These are phyloP conservation scores for Moniliophthora roreri DNA, from an alignment of 1,284 basidiomycete genomes.

Conservation along the genomic window DNA sequence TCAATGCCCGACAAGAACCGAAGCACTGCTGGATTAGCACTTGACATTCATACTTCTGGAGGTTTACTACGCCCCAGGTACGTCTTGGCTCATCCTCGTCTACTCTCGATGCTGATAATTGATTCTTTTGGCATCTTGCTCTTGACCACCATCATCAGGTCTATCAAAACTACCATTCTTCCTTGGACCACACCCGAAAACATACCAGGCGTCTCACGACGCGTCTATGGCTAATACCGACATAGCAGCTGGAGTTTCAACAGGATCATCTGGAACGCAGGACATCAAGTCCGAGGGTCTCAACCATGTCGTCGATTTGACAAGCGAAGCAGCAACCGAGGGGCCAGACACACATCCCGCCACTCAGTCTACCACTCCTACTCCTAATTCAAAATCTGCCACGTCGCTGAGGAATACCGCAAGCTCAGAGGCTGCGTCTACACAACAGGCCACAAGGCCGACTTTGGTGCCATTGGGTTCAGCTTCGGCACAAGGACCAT, in stretches of 20 bases:
- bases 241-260: conserved; percentile 39
- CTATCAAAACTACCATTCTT: neutral
- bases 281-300: conserved; percentile 29
- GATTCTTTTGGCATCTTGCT: neutral
- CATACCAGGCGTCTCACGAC: conserved; percentile 60
- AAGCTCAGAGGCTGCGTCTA: conserved; percentile 2
- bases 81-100: neutral
- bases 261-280: conserved; percentile 45
- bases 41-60: conserved; percentile 4
- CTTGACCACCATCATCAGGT: neutral
- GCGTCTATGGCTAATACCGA: conserved; percentile 77
- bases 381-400: neutral
- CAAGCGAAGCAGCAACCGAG: neutral
- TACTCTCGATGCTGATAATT: neutral
- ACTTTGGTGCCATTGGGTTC: conserved; percentile 41
- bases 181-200: conserved; percentile 15
- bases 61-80: conserved; percentile 5
- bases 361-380: neutral
- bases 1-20: neutral
- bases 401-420: neutral
- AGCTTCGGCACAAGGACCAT: conserved; percentile 15
- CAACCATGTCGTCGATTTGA: conserved; percentile 16
- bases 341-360: neutral
- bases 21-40: neutral
- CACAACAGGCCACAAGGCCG: conserved; percentile 30